Conservation (phyloP, 441 rosid genomes). For the Erysimum pusillum region DNA sequence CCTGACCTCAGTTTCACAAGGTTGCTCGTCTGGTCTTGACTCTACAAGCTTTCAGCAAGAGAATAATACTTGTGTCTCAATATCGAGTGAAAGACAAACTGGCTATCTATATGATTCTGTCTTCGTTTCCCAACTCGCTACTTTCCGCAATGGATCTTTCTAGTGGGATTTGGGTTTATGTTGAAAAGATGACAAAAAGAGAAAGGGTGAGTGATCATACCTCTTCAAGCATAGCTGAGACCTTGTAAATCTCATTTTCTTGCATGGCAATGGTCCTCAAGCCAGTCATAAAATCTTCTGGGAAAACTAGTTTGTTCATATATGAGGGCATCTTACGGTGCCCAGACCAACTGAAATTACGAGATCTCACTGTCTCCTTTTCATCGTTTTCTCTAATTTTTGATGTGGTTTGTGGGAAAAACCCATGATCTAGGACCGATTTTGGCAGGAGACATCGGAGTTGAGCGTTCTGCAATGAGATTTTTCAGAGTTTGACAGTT, state of each 20-base stretch:
- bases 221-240: constrained; percentile 85
- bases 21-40: constrained; percentile 67
- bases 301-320: constrained; percentile 77
- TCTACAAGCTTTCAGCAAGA: constrained; percentile 65
- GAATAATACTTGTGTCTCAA: constrained; percentile 13
- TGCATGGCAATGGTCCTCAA: constrained; percentile 85
- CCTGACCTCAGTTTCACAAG: constrained; percentile 81
- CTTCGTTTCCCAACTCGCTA: constrained; percentile 2
- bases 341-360: constrained; percentile 93
- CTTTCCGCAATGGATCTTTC: constrained; percentile 3
- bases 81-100: constrained; percentile 14
- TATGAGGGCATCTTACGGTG: constrained; percentile 81
- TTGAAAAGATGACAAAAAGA: constrained; percentile 5
- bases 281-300: constrained; percentile 77
- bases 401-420: constrained; percentile 57
- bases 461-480: constrained; percentile 73
- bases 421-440: constrained; percentile 69
- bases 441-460: constrained; percentile 86
- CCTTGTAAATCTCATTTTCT: constrained; percentile 77
- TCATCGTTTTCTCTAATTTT: constrained; percentile 47
- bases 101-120: not conserved
- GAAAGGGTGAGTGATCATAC: constrained; percentile 39
- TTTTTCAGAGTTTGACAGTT: constrained; percentile 23
- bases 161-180: not conserved
- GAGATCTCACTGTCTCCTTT: constrained; percentile 41